Base-by-base conservation (phyloP, 306 rosid species). In the Astragalus membranaceus region DNA sequence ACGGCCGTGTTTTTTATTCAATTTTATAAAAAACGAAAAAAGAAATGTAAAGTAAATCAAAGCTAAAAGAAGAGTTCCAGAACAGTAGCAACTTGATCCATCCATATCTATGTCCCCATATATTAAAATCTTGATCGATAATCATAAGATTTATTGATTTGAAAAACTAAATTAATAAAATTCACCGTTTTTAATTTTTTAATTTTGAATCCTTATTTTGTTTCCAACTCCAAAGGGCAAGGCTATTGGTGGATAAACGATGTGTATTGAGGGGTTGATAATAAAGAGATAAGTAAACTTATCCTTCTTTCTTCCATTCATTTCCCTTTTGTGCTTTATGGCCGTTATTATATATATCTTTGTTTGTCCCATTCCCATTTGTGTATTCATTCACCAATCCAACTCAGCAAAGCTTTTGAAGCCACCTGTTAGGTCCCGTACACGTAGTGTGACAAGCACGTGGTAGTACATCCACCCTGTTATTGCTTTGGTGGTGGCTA, bases 381-480 rank as follows among this genome's bases (percentile, higher is more conserved):
- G 3, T 52, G 32, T 7, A 12, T 17, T 47, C 13, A 43, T 1
- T 47, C 9, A 35, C 1, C 0, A 7, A 61, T 73, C 35, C 80
- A 76, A 61, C 29, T 39, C 57, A 44, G 48, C 55, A 0, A 16
- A 16, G 5, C 9, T 65, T 44, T 57, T 32, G 16, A 3, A 1
- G 58, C 33, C 44, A 55, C 60, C 4, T 67, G 64, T 50, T 66
- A 3, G 16, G 49, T 6, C 13, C 54, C 37, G 14, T 35, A 39
- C 15, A 77, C 42, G 52, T 53, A 46, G 53, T 44, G 81, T 77
- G 76, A 44, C 0, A 7, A 62, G 6, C 92, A 81, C 79, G 83
- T 83, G 90, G 39, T 30, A 23, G 44, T 30, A 23, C 65, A 52
- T 32, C 72, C 15, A 11, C 13, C 15, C 0, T 79, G 83, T 86